Conservation (phyloP, 2,329 filamentous ascomycete species). For the Didymosphaeria variabile region DNA sequence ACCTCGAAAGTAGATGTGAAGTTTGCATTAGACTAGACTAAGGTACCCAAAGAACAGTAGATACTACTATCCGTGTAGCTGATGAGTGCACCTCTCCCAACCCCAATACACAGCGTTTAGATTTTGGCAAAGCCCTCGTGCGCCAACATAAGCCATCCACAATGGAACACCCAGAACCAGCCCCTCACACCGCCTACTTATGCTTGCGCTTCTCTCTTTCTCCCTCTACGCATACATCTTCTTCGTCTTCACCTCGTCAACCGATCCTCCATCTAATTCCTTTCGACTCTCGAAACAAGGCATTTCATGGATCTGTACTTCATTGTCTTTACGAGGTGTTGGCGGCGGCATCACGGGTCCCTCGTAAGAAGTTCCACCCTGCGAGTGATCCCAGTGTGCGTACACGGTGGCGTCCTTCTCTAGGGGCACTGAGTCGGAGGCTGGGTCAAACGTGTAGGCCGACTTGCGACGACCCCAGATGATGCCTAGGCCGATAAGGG, state of each 20-base stretch:
- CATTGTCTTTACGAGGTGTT: background rate
- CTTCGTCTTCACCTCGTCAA: background rate
- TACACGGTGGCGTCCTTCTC: background rate
- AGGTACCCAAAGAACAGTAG: too few relatives aligned
- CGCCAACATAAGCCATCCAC: too few relatives aligned
- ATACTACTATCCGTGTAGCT: too few relatives aligned
- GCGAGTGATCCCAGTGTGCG: background rate
- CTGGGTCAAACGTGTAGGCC: background rate
- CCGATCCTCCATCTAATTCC: background rate
- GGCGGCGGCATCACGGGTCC: background rate
- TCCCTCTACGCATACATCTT: background rate
- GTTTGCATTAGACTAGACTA: too few relatives aligned
- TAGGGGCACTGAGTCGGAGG: background rate
- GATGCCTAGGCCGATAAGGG: conserved; percentile 10
- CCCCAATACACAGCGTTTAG: too few relatives aligned
- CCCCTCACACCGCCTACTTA: background rate
- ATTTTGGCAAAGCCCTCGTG: too few relatives aligned
- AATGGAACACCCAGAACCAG: background rate
- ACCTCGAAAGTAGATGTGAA: too few relatives aligned
- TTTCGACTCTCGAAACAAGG: background rate
- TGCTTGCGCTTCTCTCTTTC: background rate
- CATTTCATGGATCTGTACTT: conserved; percentile 4
- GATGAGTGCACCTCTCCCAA: too few relatives aligned
- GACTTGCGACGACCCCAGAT: background rate
- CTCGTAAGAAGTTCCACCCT: background rate